Base-by-base conservation (phyloP, 352 stramenopile genomes). In the Ochromonadaceae sp. region DNA sequence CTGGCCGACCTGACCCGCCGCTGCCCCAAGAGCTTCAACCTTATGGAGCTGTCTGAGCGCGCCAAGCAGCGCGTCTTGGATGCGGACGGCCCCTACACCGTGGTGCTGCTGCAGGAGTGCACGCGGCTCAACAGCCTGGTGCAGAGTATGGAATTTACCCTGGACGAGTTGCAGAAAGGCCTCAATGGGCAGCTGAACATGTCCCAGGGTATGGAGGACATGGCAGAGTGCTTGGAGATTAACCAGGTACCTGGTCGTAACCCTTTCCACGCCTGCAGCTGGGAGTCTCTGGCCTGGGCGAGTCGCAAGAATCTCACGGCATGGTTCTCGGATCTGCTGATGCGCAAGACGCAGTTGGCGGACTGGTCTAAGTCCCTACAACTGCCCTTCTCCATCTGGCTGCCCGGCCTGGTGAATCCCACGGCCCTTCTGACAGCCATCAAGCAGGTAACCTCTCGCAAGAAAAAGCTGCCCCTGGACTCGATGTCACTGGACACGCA, bases 191-290 rank as follows among this genome's bases (percentile, higher is more conserved):
- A 95, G 61, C 74, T 94, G 20, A 92, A 93, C 78, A 74, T 70
- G 68, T 89, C 85, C 12, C 80, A 89, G 46, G 40, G 77, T 9
- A 91, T 93, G 82, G 86, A 94, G 43, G 82, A 92, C 42, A 72
- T 93, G 0, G 72, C 73, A 14, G 15, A 58, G 20, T 20, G 22
- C 56, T 7, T 72, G 41, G 53, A 73, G 65, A 28, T 91, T 7
- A 91, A 93, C 67, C 74, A 93, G 70, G 83, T 95, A 52, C 88
- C 87, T n/a, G 84, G 84, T 14, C 75, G 84, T 5, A 92, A 92
- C 49, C 83, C 83, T 31, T 94, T 93, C 67, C 91, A 81, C 44
- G 49, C 38, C 39, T 71, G 36, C 38, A 58, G n/a, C n/a, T 76
- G 71, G 71, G 67, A 69, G 55, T 72, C 57, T 41, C 69, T 70